phyloP scores from a whole-genome alignment of 2,329 filamentous ascomycete genomes.

The Paraphaeosphaeria sporulosa region DNA sequence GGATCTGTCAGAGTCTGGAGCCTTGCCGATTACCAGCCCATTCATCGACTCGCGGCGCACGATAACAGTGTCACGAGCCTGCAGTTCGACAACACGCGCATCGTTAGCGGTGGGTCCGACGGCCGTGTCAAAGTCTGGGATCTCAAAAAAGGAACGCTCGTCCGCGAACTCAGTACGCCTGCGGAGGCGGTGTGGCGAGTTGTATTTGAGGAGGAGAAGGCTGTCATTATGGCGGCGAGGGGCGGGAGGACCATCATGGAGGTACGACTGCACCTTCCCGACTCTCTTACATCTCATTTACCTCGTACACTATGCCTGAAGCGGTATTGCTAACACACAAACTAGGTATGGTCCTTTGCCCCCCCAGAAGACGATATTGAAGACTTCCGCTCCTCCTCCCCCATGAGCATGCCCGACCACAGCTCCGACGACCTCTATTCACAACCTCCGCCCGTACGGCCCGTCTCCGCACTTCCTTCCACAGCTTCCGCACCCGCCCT shows the following conservation, averaged over 20 bases:
- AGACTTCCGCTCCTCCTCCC: conserved; percentile 49
- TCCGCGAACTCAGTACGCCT: conserved; percentile 88
- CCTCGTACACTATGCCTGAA: not conserved
- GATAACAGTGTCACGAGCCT: conserved; percentile 98
- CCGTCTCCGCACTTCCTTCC: conserved; percentile 41
- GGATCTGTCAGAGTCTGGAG: conserved; percentile 98
- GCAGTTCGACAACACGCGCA: conserved; percentile 94
- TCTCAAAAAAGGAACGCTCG: conserved; percentile 85
- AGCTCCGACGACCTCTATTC: conserved; percentile 33
- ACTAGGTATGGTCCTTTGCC: conserved; percentile 91
- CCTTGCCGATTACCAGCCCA: conserved; percentile 85
- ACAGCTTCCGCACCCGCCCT: conserved; percentile 28
- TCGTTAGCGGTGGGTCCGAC: conserved; percentile 95
- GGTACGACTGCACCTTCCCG: conserved; percentile 62
- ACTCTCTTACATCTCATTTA: not conserved
- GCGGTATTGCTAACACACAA: conserved; percentile 25
- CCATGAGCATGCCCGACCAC: conserved; percentile 54
- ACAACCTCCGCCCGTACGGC: conserved; percentile 21
- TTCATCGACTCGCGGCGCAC: conserved; percentile 93
- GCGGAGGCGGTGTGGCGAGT: conserved; percentile 97
- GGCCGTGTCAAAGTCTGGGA: conserved; percentile 99
- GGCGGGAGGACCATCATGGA: conserved; percentile 94
- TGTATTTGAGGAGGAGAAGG: conserved; percentile 98
- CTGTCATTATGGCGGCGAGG: conserved; percentile 90
- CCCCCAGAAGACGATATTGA: conserved; percentile 68